Conservation (phyloP, 2,329 filamentous ascomycete species). For the Ophiocordyceps sinensis region DNA sequence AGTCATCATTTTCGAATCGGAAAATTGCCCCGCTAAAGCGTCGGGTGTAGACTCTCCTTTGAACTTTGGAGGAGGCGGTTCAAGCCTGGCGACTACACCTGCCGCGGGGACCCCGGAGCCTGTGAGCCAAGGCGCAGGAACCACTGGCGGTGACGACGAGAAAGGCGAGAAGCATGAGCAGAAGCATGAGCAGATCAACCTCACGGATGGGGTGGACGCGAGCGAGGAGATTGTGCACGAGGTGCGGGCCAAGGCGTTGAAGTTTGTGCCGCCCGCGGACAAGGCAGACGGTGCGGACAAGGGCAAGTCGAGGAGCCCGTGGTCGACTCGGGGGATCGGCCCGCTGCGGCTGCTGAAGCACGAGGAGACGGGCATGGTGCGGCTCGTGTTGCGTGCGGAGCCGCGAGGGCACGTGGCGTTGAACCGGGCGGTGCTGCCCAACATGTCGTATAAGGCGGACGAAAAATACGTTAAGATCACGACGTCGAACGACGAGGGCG, state of each 20-base stretch:
- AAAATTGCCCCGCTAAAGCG: conserved; percentile 32
- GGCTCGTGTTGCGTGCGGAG: conserved; percentile 60
- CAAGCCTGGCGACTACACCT: conserved; percentile 46
- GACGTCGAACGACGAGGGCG: conserved; percentile 41
- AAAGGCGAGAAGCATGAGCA: conserved; percentile 48
- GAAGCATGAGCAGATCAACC: conserved; percentile 54
- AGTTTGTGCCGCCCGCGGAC: conserved; percentile 36
- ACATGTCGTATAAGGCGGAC: conserved; percentile 46
- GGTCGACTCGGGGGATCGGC: conserved; percentile 58
- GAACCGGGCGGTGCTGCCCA: conserved; percentile 51
- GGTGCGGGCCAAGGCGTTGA: conserved; percentile 54
- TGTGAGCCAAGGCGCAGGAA: conserved; percentile 28
- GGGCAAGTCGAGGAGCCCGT: conserved; percentile 39
- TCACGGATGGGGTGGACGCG: conserved; percentile 55
- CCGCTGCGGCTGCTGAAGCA: conserved; percentile 59
- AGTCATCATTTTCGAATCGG: conserved; percentile 25
- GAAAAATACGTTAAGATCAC: conserved; percentile 47
- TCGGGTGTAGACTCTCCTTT: conserved; percentile 37
- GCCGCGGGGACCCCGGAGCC: conserved; percentile 45
- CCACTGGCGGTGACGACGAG: conserved; percentile 29
- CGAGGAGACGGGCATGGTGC: conserved; percentile 50
- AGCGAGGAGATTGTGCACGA: conserved; percentile 59
- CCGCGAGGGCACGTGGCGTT: conserved; percentile 60
- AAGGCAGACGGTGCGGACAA: conserved; percentile 28
- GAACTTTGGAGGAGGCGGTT: conserved; percentile 42